A percentile compares a stretch with the other conserved stretches of the same genome.
Conservation (phyloP, 495 filamentous ascomycete species). For the Penicillium dipodomyicola region DNA sequence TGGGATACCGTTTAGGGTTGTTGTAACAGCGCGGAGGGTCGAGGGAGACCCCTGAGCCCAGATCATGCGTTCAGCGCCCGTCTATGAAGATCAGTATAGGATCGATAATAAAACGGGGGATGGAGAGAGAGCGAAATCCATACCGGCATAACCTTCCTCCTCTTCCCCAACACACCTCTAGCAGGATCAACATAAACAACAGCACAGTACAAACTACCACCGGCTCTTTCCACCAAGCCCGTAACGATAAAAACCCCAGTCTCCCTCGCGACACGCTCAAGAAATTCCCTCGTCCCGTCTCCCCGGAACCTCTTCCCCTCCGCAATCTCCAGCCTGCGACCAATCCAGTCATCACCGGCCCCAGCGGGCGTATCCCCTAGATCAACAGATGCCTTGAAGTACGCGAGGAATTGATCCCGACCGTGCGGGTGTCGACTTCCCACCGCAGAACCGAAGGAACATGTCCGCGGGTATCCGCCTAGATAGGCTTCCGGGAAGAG, state of each 20-base stretch:
- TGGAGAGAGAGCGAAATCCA: conserved; percentile 15
- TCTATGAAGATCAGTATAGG: conserved; percentile 41
- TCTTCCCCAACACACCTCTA: conserved; percentile 73
- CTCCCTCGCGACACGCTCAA: conserved; percentile 71
- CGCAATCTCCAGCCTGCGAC: conserved; percentile 54
- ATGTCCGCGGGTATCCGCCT: conserved; percentile 88
- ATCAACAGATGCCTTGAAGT: conserved; percentile 77
- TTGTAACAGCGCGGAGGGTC: conserved; percentile 77
- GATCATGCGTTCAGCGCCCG: conserved; percentile 75
- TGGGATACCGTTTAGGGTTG: conserved; percentile 71
- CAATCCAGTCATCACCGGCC: conserved; percentile 70
- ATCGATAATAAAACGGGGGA: neutral
- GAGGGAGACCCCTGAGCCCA: conserved; percentile 87
- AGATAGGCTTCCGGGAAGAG: conserved; percentile 94
- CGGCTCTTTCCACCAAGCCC: conserved; percentile 75
- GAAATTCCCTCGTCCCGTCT: conserved; percentile 78
- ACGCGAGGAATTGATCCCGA: conserved; percentile 78
- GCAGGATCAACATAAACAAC: conserved; percentile 79
- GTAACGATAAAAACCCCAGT: conserved; percentile 77
- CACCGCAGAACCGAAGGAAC: conserved; percentile 69
- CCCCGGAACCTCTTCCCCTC: conserved; percentile 55
- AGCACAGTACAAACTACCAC: conserved; percentile 81
- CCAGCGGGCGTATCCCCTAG: conserved; percentile 81
- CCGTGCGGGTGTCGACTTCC: conserved; percentile 66
- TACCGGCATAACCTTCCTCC: conserved; percentile 90